Base-by-base conservation (phyloP, 2,329 filamentous ascomycete genomes). In the Paecilomyces dactylethromorphus region DNA sequence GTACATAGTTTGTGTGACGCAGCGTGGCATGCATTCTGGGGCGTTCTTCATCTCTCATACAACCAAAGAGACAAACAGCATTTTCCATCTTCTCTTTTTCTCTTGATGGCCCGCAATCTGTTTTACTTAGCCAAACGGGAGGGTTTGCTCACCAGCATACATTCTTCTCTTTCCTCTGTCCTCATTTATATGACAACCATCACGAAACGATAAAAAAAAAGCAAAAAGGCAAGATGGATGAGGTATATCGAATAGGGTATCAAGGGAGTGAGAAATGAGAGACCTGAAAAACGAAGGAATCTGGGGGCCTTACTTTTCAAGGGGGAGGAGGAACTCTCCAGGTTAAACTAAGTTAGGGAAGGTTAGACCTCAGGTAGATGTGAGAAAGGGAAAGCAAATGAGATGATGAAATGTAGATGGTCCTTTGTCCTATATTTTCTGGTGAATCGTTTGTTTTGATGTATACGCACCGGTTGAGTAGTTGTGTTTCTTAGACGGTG, bases 91-190 rank as follows among this genome's bases (percentile, higher is more conserved):
- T 59, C 49, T 45, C 8, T 53, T 53, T 54, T 51, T 49, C 29
- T 55, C n/a, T 53, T 59, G 63, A 68, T 66, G 66, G 56, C 57
- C 64, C 59, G 21, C 5, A 18, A 18, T 45, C 10, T 18, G 39
- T 18, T 45, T 21, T 45, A n/a, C 39, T 45, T 45, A 45, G 15
- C 39, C 10, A 18, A 45, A n/a, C 15, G 39, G 39, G n/a, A 15
- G 39, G 35, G 39, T 45, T n/a, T 45, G 8, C n/a, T 45, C 18
- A 18, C 39, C 39, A 8, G 5, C 15, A 18, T n/a, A 45, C 18
- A 45, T 45, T 45, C 26, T 45, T 45, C 39, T 18, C 39, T 21
- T 45, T 45, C 21, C 39, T 45, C 18, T 18, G 39, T 45, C 18
- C 39, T 45, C 18, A n/a, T 18, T 45, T 45, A 45, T 45, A 45